These are phyloP conservation scores for Pseudonectria foliicola DNA, from an alignment of 2,329 filamentous ascomycete species.

Conservation along the genomic window DNA sequence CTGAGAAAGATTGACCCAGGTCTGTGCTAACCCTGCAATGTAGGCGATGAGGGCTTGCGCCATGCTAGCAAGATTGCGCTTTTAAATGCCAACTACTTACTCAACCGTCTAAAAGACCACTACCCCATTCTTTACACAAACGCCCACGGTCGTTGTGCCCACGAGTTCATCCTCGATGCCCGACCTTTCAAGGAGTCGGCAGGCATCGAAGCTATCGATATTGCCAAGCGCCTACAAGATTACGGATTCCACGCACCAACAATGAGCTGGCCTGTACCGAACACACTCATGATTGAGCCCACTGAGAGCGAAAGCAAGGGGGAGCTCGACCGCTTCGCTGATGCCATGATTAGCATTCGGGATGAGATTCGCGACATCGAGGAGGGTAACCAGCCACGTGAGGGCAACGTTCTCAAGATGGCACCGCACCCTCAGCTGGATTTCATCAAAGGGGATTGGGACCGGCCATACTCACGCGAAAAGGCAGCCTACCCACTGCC, in stretches of 20 bases:
- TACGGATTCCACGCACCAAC: constrained; percentile 97
- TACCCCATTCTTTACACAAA: constrained; percentile 95
- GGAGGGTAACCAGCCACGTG: constrained; percentile 64
- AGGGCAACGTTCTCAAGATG: constrained; percentile 82
- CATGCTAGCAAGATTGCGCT: constrained; percentile 87
- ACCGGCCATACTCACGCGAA: constrained; percentile 72
- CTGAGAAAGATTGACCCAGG: neutral
- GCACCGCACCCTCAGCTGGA: constrained; percentile 81
- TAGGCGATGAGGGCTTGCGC: constrained; percentile 57
- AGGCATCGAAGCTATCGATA: constrained; percentile 85
- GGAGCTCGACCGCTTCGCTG: constrained; percentile 88
- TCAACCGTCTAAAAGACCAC: constrained; percentile 76
- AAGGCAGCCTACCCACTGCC: constrained; percentile 80
- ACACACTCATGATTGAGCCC: constrained; percentile 96
- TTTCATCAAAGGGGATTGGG: constrained; percentile 68
- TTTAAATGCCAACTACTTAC: constrained; percentile 96
- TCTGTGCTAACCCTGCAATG: neutral
- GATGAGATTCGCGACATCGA: constrained; percentile 79
- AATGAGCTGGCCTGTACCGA: constrained; percentile 93
- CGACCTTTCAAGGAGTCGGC: constrained; percentile 77
- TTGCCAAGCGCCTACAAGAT: constrained; percentile 93
- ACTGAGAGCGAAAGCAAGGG: constrained; percentile 89
- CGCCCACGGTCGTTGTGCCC: constrained; percentile 76
- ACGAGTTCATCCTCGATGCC: constrained; percentile 93
- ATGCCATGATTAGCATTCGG: constrained; percentile 81